A percentile compares a stretch with the other conserved stretches of the same genome.
These are phyloP conservation scores for Linum lewisii DNA, from an alignment of 345 rosid species.

Conservation along the genomic window DNA sequence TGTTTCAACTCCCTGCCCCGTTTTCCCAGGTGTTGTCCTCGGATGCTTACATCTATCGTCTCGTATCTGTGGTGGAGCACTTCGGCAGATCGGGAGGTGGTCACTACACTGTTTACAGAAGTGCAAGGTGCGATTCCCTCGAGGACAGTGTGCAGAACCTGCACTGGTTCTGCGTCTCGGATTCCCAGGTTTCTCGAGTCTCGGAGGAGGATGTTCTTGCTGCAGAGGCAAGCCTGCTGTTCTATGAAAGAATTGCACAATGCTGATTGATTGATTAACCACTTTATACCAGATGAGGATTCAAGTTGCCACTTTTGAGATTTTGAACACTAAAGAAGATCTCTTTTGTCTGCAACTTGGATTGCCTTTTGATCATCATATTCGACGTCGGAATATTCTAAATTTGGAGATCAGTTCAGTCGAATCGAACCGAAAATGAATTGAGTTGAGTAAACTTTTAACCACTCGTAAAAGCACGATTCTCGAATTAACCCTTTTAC, in stretches of 20 bases:
- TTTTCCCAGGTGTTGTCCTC: constrained; percentile 22
- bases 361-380: too few relatives aligned
- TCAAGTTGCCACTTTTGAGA: too few relatives aligned
- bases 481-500: too few relatives aligned
- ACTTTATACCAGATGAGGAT: not conserved
- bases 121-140: constrained; percentile 19
- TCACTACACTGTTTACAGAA: constrained; percentile 76
- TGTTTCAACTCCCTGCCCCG: not conserved
- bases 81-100: constrained; percentile 71
- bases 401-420: too few relatives aligned
- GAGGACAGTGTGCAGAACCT: constrained; percentile 11
- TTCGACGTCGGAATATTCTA: too few relatives aligned
- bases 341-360: too few relatives aligned
- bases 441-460: too few relatives aligned
- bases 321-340: too few relatives aligned
- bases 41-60: constrained; percentile 33
- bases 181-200: constrained; percentile 50
- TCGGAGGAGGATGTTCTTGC: constrained; percentile 61
- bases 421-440: too few relatives aligned
- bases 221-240: constrained; percentile 84
- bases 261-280: too few relatives aligned
- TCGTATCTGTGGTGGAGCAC: constrained; percentile 75
- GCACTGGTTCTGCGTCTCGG: constrained; percentile 74
- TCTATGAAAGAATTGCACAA: constrained; percentile 48
- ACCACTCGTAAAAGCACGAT: too few relatives aligned